A percentile compares a stretch with the other conserved stretches of the same genome.
Conservation (phyloP, 2,329 filamentous ascomycete species). For the Stagonosporopsis cucurbitacearum region DNA sequence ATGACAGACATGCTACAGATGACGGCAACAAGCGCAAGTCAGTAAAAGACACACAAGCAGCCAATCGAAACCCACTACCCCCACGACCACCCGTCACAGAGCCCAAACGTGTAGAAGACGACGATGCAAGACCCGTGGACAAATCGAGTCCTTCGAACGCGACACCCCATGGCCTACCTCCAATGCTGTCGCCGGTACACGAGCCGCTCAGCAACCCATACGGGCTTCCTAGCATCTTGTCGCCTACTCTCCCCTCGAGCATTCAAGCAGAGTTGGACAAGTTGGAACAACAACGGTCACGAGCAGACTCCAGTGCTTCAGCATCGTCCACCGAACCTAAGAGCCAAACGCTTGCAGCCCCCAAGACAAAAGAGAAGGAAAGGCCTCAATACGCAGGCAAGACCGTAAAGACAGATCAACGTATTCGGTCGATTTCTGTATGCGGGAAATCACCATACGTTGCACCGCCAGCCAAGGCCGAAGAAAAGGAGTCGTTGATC, state of each 20-base stretch:
- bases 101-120: constrained; percentile 49
- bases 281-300: constrained; percentile 46
- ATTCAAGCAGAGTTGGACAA: constrained; percentile 61
- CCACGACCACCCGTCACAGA: constrained; percentile 21
- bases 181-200: constrained; percentile 48
- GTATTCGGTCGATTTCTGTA: constrained; percentile 35
- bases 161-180: constrained; percentile 49
- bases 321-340: constrained; percentile 43
- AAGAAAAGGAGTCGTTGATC: constrained; percentile 43
- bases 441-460: constrained; percentile 36
- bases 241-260: constrained; percentile 63
- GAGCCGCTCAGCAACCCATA: constrained; percentile 51
- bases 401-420: constrained; percentile 28
- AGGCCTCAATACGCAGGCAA: constrained; percentile 28
- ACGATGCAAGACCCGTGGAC: constrained; percentile 43
- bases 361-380: constrained; percentile 19
- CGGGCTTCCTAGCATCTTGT: constrained; percentile 61
- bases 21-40: constrained; percentile 25
- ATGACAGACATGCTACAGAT: constrained; percentile 26
- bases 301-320: constrained; percentile 46
- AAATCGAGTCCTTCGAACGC: constrained; percentile 37
- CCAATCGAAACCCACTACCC: constrained; percentile 15
- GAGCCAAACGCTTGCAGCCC: constrained; percentile 33
- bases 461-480: constrained; percentile 18
- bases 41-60: constrained; percentile 24